Conservation (phyloP, 495 filamentous ascomycete species). For the Penicillium goetzii region DNA sequence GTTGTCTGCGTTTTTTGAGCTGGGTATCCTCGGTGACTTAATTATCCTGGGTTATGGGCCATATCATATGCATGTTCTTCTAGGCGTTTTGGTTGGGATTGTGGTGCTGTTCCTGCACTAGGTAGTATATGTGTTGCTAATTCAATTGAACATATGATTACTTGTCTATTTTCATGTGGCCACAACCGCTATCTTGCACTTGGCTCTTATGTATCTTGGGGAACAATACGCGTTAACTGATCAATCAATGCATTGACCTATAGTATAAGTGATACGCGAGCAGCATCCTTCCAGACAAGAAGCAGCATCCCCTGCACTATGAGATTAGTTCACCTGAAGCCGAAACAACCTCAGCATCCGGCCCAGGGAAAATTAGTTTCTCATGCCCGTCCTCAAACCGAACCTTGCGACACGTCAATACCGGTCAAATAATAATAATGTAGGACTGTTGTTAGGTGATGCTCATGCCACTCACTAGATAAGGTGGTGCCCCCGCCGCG, state of each 20-base stretch:
- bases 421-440: no score
- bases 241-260: background rate
- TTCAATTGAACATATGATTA: conserved; percentile 1
- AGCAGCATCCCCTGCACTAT: no score
- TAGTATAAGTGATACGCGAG: background rate
- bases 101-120: conserved; percentile 5
- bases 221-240: background rate
- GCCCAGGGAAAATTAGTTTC: no score
- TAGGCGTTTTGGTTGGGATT: background rate
- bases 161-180: background rate
- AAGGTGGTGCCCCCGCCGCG: no score
- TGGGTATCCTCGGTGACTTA: background rate
- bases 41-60: background rate
- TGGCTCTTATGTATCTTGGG: background rate
- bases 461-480: no score
- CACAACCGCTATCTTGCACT: background rate
- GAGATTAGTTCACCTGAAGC: no score
- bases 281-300: no score
- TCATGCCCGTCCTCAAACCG: no score
- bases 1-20: background rate
- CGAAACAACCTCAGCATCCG: no score
- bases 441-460: no score
- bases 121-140: conserved; percentile 2
- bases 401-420: no score
- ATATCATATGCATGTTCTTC: conserved; percentile 3